Percentiles rank a stretch among this genome's conserved stretches.
phyloP scores from a whole-genome alignment of 495 filamentous ascomycete species.

The Daldinia childiae region DNA sequence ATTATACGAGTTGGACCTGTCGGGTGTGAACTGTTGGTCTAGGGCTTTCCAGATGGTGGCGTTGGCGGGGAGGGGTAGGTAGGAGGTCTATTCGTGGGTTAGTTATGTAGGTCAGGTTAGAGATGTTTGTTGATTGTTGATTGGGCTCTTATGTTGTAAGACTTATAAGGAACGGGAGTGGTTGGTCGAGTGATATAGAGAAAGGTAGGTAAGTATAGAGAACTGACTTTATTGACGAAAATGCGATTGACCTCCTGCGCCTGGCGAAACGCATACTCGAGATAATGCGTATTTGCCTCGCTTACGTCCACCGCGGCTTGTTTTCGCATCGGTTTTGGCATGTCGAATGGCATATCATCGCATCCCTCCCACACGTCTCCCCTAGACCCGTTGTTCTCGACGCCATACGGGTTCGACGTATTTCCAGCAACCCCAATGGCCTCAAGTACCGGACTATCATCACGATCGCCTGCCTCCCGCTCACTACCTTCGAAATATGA shows the following conservation, averaged over 20 bases:
- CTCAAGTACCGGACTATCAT: background rate
- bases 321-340: conserved; percentile 45
- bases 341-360: conserved; percentile 49
- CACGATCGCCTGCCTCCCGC: background rate
- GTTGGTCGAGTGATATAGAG: background rate
- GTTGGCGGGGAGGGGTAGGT: conserved; percentile 38
- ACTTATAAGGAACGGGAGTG: background rate
- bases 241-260: conserved; percentile 49
- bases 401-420: conserved; percentile 45
- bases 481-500: conserved; percentile 22
- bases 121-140: background rate
- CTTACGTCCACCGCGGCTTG: conserved; percentile 38
- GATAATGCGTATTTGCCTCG: conserved; percentile 44
- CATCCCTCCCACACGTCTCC: conserved; percentile 49
- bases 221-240: conserved; percentile 47
- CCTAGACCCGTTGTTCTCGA: conserved; percentile 41
- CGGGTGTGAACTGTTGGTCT: conserved; percentile 43
- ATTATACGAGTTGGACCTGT: conserved; percentile 41
- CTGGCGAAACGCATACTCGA: conserved; percentile 47
- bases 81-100: conserved; percentile 39
- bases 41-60: conserved; percentile 46
- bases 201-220: background rate
- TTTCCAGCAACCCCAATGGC: conserved; percentile 43
- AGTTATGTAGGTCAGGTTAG: background rate
- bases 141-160: background rate